A percentile compares a stretch with the other conserved stretches of the same genome.
These are phyloP conservation scores for Coprinopsis cinerea DNA, from an alignment of 768 basidiomycete species.

Conservation along the genomic window DNA sequence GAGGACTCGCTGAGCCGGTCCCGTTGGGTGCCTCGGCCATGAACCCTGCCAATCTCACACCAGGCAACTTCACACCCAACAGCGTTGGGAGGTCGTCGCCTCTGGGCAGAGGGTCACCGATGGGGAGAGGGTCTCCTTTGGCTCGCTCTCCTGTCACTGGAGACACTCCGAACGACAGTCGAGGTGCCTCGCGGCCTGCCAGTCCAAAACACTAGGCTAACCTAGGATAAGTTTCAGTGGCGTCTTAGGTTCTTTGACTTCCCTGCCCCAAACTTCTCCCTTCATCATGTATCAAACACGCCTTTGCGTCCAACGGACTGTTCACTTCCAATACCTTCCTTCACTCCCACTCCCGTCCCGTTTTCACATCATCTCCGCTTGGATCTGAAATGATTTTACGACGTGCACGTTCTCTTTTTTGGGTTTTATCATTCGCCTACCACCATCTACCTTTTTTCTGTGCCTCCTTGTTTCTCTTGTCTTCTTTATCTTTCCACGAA, in stretches of 20 bases:
- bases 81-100: slow-evolving; percentile 44
- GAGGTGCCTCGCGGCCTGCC: slow-evolving; percentile 21
- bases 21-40: slow-evolving; percentile 29
- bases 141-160: slow-evolving; percentile 20
- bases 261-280: not conserved
- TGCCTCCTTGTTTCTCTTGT: too few relatives aligned
- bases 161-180: slow-evolving; percentile 17
- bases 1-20: slow-evolving; percentile 56
- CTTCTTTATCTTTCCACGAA: too few relatives aligned
- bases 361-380: not conserved
- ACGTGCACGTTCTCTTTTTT: too few relatives aligned
- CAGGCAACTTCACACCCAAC: slow-evolving; percentile 25
- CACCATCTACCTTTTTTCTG: too few relatives aligned
- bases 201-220: slow-evolving; percentile 25
- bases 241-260: not conserved
- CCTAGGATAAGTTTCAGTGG: not conserved
- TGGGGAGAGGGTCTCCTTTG: slow-evolving; percentile 28
- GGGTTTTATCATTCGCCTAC: too few relatives aligned
- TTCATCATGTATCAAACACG: too few relatives aligned
- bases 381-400: too few relatives aligned
- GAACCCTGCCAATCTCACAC: slow-evolving; percentile 20
- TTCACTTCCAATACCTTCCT: too few relatives aligned
- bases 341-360: not conserved
- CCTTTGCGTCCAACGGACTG: too few relatives aligned
- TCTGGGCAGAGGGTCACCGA: slow-evolving; percentile 49